Percentiles rank a stretch among this genome's conserved stretches.
Conservation (phyloP, 192 early-diverging fungal genomes). For the Umbelopsis ramanniana region DNA sequence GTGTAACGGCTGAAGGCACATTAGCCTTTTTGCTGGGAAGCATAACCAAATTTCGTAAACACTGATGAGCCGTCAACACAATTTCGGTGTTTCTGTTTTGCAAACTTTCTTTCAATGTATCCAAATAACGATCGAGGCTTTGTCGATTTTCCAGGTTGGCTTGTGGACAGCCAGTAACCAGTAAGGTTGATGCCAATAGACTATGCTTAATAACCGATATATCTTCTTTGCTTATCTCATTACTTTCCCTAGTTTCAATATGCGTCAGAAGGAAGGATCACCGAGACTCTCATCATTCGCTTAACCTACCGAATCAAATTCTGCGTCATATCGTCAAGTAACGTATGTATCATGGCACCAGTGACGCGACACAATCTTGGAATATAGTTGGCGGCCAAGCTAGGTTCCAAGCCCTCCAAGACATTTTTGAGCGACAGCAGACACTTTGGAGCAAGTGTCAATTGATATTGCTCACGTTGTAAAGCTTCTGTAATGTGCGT, state of each 20-base stretch:
- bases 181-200: constrained; percentile 33
- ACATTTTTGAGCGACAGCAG: constrained; percentile 51
- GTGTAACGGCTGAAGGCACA: constrained; percentile 5
- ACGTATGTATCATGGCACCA: constrained; percentile 29
- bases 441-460: constrained; percentile 47
- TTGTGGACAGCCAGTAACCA: constrained; percentile 42
- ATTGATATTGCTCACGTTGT: constrained; percentile 47
- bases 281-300: background rate
- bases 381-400: constrained; percentile 28
- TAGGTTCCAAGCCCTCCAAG: constrained; percentile 43
- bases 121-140: constrained; percentile 21
- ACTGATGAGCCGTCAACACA: constrained; percentile 42
- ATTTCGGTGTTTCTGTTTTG: constrained; percentile 26
- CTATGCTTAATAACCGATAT: constrained; percentile 29
- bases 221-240: background rate
- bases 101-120: constrained; percentile 26
- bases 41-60: constrained; percentile 41
- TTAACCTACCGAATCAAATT: constrained; percentile 25
- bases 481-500: constrained; percentile 34
- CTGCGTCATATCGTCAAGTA: constrained; percentile 26
- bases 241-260: background rate
- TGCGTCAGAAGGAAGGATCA: background rate
- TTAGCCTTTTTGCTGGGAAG: constrained; percentile 35
- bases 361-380: constrained; percentile 28
- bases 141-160: constrained; percentile 24